phyloP scores from a whole-genome alignment of 139 green algal species.

The Tetraselmis chui region DNA sequence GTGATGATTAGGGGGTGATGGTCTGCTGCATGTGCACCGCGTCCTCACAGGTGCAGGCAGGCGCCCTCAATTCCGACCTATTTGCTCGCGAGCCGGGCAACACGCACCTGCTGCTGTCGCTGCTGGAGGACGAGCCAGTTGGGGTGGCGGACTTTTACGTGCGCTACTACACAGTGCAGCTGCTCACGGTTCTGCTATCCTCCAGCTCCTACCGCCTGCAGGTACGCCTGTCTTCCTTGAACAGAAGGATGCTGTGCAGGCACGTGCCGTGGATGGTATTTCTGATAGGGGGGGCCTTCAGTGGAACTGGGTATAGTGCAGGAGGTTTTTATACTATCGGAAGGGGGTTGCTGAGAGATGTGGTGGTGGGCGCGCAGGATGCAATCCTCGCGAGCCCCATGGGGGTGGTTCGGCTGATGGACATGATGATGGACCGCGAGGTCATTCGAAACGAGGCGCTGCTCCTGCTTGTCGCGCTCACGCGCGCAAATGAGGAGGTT shows the following conservation, averaged over 20 bases:
- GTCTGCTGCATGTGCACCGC: no score
- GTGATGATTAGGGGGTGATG: no score
- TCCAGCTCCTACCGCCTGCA: conserved; percentile 32
- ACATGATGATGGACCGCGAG: conserved; percentile 74
- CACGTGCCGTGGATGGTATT: background rate
- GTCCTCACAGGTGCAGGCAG: conserved; percentile 22
- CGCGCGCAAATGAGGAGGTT: conserved; percentile 51
- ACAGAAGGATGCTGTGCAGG: background rate
- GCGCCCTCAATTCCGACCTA: conserved; percentile 68
- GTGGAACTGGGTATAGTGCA: no score
- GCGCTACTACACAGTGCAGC: conserved; percentile 76
- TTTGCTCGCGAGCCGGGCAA: conserved; percentile 50
- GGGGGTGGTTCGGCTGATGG: conserved; percentile 72
- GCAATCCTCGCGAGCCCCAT: conserved; percentile 65
- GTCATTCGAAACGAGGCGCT: conserved; percentile 77
- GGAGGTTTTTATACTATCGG: no score
- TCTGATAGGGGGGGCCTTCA: no score
- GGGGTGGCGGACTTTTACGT: conserved; percentile 79
- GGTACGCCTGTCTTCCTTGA: conserved; percentile 12
- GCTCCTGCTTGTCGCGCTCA: conserved; percentile 68
- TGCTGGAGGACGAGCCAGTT: conserved; percentile 58
- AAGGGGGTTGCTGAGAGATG: no score
- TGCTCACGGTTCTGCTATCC: conserved; percentile 59
- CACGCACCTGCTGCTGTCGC: conserved; percentile 61
- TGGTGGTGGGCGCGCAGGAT: no score